phyloP scores from a whole-genome alignment of 495 filamentous ascomycete genomes.

The Penicillium steckii region DNA sequence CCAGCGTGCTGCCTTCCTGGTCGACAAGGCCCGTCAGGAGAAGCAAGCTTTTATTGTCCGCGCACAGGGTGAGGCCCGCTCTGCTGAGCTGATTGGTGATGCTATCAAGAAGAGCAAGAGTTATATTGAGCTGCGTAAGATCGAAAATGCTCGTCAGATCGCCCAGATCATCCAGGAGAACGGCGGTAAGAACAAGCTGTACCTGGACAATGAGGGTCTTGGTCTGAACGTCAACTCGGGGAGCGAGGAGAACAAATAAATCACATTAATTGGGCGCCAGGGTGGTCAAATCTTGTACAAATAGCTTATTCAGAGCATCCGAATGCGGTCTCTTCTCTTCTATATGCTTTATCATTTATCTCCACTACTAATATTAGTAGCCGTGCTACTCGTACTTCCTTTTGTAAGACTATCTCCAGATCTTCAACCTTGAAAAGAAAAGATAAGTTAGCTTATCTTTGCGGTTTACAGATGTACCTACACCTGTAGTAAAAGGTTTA shows the following conservation, averaged over 20 bases:
- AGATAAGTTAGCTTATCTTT: too few species aligned
- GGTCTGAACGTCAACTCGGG: constrained; percentile 82
- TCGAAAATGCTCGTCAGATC: constrained; percentile 92
- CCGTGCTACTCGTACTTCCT: not conserved
- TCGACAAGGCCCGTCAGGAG: constrained; percentile 98
- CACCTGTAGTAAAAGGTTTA: too few species aligned
- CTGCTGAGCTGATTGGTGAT: constrained; percentile 95
- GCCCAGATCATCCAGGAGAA: constrained; percentile 78
- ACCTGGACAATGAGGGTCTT: constrained; percentile 84
- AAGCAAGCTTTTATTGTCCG: constrained; percentile 99
- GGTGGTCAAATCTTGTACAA: constrained; percentile 41
- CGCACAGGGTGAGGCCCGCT: constrained; percentile 98
- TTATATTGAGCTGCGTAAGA: constrained; percentile 94
- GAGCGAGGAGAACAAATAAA: constrained; percentile 34
- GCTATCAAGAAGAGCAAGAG: constrained; percentile 98
- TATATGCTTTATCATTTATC: not conserved
- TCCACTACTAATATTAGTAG: not conserved
- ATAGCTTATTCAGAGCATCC: constrained; percentile 40
- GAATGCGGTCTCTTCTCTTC: constrained; percentile 45
- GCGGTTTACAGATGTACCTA: too few species aligned
- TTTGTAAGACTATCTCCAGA: too few species aligned
- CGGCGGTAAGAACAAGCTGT: constrained; percentile 90
- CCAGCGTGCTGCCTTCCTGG: constrained; percentile 93
- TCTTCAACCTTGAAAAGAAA: too few species aligned
- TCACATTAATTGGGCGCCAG: constrained; percentile 28